phyloP scores from a whole-genome alignment of 2,329 filamentous ascomycete species.

The Epichloe brachyelytri region DNA sequence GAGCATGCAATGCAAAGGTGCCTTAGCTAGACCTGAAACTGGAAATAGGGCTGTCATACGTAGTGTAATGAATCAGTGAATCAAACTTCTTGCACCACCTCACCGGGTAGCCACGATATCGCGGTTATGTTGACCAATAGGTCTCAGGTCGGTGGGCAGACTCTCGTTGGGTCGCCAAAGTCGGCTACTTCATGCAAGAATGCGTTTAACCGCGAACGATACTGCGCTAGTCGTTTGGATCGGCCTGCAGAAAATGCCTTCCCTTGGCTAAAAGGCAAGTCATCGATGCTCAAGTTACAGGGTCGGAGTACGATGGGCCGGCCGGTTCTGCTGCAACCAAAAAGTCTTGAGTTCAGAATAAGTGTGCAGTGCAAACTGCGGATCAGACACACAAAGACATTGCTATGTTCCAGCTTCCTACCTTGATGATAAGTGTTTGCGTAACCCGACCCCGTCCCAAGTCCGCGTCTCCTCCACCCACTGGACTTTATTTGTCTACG shows the following conservation, averaged over 20 bases:
- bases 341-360: neutral
- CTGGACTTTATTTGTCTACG: slow-evolving; percentile 13
- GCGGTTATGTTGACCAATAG: slow-evolving; percentile 2
- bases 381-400: neutral
- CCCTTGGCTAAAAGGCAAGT: neutral
- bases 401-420: neutral
- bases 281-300: neutral
- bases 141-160: neutral
- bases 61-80: neutral
- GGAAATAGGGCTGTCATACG: neutral
- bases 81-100: neutral
- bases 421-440: neutral
- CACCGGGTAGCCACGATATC: neutral
- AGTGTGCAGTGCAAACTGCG: too few species aligned
- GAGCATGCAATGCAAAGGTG: neutral
- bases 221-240: neutral
- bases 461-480: neutral
- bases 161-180: neutral
- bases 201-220: neutral
- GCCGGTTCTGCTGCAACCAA: neutral
- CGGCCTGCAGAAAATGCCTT: neutral
- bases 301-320: too few species aligned
- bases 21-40: neutral
- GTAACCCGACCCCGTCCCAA: neutral
- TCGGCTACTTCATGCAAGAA: neutral